These are phyloP conservation scores for Pseudogymnoascus sp. DNA, from an alignment of 2,329 filamentous ascomycete genomes.

Conservation along the genomic window DNA sequence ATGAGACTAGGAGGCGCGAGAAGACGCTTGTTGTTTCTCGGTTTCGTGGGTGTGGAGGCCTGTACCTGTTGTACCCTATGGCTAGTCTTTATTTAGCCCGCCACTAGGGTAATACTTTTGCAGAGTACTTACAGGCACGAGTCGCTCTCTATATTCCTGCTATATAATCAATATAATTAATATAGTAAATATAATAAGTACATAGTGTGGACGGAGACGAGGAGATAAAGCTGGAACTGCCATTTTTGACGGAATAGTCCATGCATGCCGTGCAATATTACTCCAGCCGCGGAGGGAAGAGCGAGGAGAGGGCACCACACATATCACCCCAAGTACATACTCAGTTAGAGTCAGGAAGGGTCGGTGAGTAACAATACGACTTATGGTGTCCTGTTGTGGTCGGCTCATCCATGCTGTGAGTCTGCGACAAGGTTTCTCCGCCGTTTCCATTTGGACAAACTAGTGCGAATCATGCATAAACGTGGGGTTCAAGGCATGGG, in stretches of 20 bases:
- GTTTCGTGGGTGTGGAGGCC: neutral
- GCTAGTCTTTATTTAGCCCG: neutral
- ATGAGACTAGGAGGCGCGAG: neutral
- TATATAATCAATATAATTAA: neutral
- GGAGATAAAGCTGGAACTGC: neutral
- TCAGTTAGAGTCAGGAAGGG: slow-evolving; percentile 7
- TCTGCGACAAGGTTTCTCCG: slow-evolving; percentile 3
- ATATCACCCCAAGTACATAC: too few species aligned
- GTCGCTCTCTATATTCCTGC: neutral
- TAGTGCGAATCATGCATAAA: slow-evolving; percentile 7
- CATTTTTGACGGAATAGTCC: too few species aligned
- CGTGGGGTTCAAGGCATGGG: slow-evolving; percentile 5
- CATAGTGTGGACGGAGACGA: neutral
- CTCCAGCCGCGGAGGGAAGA: neutral
- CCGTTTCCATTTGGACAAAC: slow-evolving; percentile 6
- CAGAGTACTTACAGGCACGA: neutral
- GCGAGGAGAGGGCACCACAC: neutral
- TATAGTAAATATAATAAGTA: too few species aligned
- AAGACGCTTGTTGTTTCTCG: neutral
- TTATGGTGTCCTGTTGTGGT: neutral
- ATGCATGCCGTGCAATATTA: too few species aligned
- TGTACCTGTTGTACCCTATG: slow-evolving; percentile 1
- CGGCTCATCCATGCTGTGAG: neutral
- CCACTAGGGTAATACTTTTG: neutral
- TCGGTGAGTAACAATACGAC: neutral